Base-by-base conservation (phyloP, 805 yeast genomes). In the Barnettozyma pratensis region DNA sequence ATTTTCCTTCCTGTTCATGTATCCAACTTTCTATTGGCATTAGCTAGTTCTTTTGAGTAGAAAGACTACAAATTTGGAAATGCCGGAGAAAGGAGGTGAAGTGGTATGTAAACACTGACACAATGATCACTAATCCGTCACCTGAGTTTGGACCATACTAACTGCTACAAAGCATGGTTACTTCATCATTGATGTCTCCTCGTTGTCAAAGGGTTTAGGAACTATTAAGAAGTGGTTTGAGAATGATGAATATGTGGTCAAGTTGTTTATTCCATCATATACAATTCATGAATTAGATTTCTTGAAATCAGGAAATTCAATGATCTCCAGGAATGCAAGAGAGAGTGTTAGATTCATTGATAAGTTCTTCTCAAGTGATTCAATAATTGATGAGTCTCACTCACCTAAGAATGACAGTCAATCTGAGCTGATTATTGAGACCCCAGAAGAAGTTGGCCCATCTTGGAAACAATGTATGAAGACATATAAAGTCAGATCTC, bases 131-230 rank as follows among this genome's bases (percentile, higher is more conserved):
- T 19, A 19, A 19, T 19, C 19, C 19, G 19, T 19, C 19, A 19
- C 19, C 19, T 19, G 19, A 39, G 11, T 39, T 25, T 19, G 41
- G n/a, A 26, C 35, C 12, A 11, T 7, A 44, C 38, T 31, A 31
- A 37, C 31, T 7, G 5, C 3, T 25, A n/a, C 19, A 14, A 10
- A 47, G 49, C 45, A 49, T 25, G 48, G 45, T 6, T 60, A 73
- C 59, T 70, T 83, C 50, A 79, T 85, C 19, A 57, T 85, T 39
- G 91, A 85, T 59, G 85, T 83, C 25, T 76, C 87, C 6, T 82
- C 87, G 3, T 72, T 85, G 52, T 80, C 81, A 19, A 77, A 82
- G 47, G 92, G 89, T 2, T 70, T 85, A 41, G 87, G 87, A 0
- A 80, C 80, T 56, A 72, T 85, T 58, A 80, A 79, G 59, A 67